Conservation (phyloP, 2,329 filamentous ascomycete genomes). For the Cercospora zeina region DNA sequence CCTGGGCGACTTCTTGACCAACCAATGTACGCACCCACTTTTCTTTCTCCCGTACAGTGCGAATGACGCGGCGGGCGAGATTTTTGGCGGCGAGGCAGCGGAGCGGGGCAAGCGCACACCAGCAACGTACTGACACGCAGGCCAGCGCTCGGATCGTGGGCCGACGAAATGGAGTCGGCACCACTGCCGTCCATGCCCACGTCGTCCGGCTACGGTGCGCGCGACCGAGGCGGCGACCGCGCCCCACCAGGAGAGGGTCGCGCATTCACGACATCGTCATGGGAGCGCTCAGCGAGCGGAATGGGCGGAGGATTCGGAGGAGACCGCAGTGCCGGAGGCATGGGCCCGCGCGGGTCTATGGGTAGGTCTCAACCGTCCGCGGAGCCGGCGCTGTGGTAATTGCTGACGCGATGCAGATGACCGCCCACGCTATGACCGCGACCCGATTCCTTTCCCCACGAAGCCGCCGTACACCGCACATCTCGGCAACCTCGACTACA, state of each 20-base stretch:
- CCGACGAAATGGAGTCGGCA: constrained; percentile 84
- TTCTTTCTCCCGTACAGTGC: neutral
- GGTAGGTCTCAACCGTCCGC: constrained; percentile 27
- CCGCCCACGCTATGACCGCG: constrained; percentile 55
- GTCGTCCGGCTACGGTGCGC: constrained; percentile 29
- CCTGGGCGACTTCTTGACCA: constrained; percentile 91
- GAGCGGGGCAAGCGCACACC: constrained; percentile 7
- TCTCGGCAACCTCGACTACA: constrained; percentile 94
- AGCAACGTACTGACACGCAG: constrained; percentile 30
- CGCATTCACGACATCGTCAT: constrained; percentile 46
- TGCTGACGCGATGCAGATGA: constrained; percentile 35
- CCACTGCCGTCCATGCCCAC: constrained; percentile 38
- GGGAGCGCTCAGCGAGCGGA: constrained; percentile 33
- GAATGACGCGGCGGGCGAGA: constrained; percentile 2
- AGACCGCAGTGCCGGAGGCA: constrained; percentile 23
- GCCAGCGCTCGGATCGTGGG: constrained; percentile 84
- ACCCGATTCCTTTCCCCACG: constrained; percentile 80
- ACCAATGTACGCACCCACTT: constrained; percentile 65
- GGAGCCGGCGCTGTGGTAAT: constrained; percentile 9
- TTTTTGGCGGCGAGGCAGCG: constrained; percentile 2
- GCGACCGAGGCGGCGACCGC: constrained; percentile 29
- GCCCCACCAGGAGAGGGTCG: constrained; percentile 46
- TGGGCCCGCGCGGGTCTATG: constrained; percentile 35
- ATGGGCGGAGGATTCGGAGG: constrained; percentile 29
- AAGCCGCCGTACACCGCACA: constrained; percentile 95